These are phyloP conservation scores for Diaporthe citri DNA, from an alignment of 2,329 filamentous ascomycete genomes.

Conservation along the genomic window DNA sequence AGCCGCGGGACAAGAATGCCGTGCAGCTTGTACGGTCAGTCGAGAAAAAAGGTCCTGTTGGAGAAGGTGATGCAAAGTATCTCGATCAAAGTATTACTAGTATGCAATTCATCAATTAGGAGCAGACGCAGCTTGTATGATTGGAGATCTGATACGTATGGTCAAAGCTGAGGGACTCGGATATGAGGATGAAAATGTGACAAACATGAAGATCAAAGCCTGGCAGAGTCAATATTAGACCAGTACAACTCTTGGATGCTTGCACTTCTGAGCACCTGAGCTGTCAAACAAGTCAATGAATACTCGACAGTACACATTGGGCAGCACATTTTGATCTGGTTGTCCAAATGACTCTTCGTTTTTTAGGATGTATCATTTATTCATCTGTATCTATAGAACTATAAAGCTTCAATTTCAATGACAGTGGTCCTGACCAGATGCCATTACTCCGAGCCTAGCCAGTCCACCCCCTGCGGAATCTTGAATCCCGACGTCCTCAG, in stretches of 20 bases:
- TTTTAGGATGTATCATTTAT: too few species aligned
- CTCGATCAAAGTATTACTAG: not conserved
- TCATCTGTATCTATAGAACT: too few species aligned
- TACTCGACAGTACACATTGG: too few species aligned
- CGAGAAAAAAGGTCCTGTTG: not conserved
- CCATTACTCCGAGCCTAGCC: not conserved
- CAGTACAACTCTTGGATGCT: not conserved
- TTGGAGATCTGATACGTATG: fast-evolving
- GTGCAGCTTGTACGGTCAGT: not conserved
- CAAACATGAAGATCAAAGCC: not conserved
- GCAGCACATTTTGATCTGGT: too few species aligned
- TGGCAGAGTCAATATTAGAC: not conserved
- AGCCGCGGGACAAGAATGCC: not conserved
- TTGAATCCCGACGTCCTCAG: constrained; percentile 26
- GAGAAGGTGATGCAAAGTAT: not conserved
- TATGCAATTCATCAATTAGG: not conserved
- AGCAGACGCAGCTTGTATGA: too few species aligned
- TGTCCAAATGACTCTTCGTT: too few species aligned
- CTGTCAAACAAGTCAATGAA: too few species aligned
- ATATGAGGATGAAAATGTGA: too few species aligned
- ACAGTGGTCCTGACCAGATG: not conserved
- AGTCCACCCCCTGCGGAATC: not conserved
- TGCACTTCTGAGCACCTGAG: not conserved
- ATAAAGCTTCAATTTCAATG: too few species aligned
- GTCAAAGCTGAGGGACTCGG: not conserved